Evolutionary conservation across 768 basidiomycete genomes (phyloP).

Genomic region (Psilocybe azurescens): DNA sequence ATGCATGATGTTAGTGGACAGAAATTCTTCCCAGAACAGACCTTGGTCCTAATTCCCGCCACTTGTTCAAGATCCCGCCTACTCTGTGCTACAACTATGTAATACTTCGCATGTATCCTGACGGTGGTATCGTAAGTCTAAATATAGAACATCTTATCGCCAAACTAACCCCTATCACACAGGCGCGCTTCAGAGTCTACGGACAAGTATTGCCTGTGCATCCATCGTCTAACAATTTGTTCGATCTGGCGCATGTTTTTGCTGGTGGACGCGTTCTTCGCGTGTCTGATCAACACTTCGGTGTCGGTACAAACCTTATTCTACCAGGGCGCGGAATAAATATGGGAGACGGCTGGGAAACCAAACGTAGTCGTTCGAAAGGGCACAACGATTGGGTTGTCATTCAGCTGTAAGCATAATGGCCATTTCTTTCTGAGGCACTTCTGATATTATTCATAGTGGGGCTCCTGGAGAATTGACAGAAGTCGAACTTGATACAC

Average conservation of each 20-base stretch:
- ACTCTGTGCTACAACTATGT: conserved; percentile 71
- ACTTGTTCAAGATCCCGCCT: conserved; percentile 78
- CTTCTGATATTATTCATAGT: conserved; percentile 39
- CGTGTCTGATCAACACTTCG: conserved; percentile 95
- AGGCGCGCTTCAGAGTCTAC: conserved; percentile 95
- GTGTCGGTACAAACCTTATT: conserved; percentile 88
- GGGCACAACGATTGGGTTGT: conserved; percentile 93
- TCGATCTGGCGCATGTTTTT: conserved; percentile 92
- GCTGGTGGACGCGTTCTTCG: conserved; percentile 85
- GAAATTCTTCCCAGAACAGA: conserved; percentile 77
- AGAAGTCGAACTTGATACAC: conserved; percentile 88
- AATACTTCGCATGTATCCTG: conserved; percentile 94
- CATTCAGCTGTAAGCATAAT: conserved; percentile 75
- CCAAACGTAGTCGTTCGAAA: conserved; percentile 79
- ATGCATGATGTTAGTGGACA: conserved; percentile 64
- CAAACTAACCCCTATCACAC: conserved; percentile 14
- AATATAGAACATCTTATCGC: conserved; percentile 7
- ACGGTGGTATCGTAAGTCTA: conserved; percentile 88
- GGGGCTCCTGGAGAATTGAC: conserved; percentile 78
- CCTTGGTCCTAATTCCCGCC: conserved; percentile 85
- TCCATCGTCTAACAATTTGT: conserved; percentile 52
- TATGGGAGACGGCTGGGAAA: conserved; percentile 99
- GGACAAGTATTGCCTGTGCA: conserved; percentile 75
- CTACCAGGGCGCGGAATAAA: conserved; percentile 91
- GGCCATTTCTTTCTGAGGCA: too few species aligned